phyloP scores from a whole-genome alignment of 2,329 filamentous ascomycete genomes.

The Penicillium paneum region DNA sequence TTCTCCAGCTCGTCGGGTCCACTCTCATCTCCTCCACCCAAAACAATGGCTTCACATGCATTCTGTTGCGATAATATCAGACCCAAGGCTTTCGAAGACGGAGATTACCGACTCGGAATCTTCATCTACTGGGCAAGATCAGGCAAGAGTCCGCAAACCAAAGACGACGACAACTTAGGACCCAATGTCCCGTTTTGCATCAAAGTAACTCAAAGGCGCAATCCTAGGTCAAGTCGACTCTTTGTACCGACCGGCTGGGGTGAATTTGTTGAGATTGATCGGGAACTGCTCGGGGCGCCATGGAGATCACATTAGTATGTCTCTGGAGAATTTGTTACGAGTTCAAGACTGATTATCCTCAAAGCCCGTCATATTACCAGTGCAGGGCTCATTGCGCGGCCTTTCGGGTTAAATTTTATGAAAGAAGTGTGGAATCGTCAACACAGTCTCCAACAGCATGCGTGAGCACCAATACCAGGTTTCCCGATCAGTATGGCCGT shows the following conservation, averaged over 20 bases:
- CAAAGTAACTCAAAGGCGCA: neutral
- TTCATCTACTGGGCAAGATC: neutral
- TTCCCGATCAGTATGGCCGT: neutral
- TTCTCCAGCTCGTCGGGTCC: neutral
- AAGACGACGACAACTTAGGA: neutral
- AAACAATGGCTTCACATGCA: neutral
- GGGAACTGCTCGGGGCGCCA: neutral
- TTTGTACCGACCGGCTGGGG: neutral
- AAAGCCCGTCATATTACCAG: neutral
- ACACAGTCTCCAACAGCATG: no score
- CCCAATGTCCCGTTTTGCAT: neutral
- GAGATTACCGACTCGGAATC: neutral
- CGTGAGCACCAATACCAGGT: neutral
- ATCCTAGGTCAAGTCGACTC: neutral
- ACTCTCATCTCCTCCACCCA: neutral
- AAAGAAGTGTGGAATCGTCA: neutral
- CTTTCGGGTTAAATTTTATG: neutral
- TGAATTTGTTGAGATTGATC: neutral
- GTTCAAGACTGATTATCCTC: neutral
- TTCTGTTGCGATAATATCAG: neutral
- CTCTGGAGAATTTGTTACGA: neutral
- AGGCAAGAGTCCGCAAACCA: neutral
- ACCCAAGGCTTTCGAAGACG: neutral
- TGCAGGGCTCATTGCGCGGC: neutral
- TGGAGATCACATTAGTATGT: neutral